Conservation (phyloP, 2,329 filamentous ascomycete species). For the Fusarium buxicola region DNA sequence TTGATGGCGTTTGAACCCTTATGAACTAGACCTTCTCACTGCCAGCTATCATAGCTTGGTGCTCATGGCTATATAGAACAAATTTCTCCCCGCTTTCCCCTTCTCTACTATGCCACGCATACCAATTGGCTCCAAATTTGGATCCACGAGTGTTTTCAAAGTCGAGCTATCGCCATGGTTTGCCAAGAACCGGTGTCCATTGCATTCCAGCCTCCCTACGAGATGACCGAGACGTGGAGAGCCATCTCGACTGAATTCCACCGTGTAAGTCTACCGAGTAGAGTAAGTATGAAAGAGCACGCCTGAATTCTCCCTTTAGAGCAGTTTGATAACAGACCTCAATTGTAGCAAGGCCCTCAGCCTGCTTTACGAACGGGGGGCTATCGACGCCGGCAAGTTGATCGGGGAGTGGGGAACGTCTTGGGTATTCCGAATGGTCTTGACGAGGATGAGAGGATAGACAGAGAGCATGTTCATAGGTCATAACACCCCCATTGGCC, state of each 20-base stretch:
- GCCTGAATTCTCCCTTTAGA: too few relatives aligned
- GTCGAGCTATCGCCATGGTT: constrained; percentile 44
- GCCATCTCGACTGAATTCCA: constrained; percentile 45
- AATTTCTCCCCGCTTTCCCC: too few relatives aligned
- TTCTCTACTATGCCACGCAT: not conserved
- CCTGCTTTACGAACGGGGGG: constrained; percentile 30
- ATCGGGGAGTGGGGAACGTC: constrained; percentile 4
- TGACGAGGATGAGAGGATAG: constrained; percentile 60
- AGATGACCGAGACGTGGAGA: constrained; percentile 33
- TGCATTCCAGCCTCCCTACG: constrained; percentile 33
- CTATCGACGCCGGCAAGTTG: constrained; percentile 1
- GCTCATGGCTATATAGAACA: too few relatives aligned
- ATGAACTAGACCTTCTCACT: too few relatives aligned
- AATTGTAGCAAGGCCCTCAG: constrained; percentile 39
- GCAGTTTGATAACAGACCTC: constrained; percentile 34
- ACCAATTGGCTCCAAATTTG: constrained; percentile 36
- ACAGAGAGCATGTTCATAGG: constrained; percentile 72
- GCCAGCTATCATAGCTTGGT: too few relatives aligned
- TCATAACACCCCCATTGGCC: constrained; percentile 74
- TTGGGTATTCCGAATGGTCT: constrained; percentile 23
- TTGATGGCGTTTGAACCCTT: too few relatives aligned
- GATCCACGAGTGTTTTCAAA: constrained; percentile 24
- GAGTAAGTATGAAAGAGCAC: too few relatives aligned
- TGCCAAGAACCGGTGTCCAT: constrained; percentile 44
- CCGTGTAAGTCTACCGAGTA: constrained; percentile 46